Conservation (phyloP, 306 rosid species). For the Alnus rubra region DNA sequence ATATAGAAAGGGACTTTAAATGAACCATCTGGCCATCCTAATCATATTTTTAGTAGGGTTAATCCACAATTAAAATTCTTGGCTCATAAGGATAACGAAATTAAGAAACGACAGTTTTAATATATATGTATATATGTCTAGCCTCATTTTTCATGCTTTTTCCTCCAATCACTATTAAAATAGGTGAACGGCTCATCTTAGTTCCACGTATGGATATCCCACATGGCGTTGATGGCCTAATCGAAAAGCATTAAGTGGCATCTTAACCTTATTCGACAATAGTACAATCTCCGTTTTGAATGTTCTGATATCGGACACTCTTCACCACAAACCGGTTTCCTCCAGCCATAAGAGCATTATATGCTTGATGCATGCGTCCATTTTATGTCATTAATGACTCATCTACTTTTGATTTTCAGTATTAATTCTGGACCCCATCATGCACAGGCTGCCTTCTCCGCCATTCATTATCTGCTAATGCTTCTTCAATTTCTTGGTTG, state of each 20-base stretch:
- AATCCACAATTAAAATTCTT: conserved; percentile 25
- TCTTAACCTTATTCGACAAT: neutral
- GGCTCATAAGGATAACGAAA: conserved; percentile 27
- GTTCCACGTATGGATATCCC: neutral
- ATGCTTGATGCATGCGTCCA: neutral
- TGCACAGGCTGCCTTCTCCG: conserved; percentile 28
- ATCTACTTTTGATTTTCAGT: conserved; percentile 20
- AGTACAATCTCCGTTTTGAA: conserved; percentile 17
- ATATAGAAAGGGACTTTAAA: neutral
- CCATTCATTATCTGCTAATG: neutral
- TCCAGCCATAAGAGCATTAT: conserved; percentile 15
- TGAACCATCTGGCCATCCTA: conserved; percentile 8
- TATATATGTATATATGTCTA: no score
- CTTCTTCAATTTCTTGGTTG: neutral
- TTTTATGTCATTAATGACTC: conserved; percentile 36
- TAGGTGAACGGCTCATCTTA: conserved; percentile 18
- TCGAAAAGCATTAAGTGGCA: conserved; percentile 14
- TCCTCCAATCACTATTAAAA: neutral
- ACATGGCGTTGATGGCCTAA: conserved; percentile 1
- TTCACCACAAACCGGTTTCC: conserved; percentile 37
- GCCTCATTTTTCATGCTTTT: no score
- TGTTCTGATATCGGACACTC: conserved; percentile 23
- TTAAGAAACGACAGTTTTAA: no score
- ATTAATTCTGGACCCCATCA: conserved; percentile 23
- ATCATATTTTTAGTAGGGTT: conserved; percentile 20